phyloP scores from a whole-genome alignment of 192 early-diverging fungal species.

The Coemansia sp. region DNA sequence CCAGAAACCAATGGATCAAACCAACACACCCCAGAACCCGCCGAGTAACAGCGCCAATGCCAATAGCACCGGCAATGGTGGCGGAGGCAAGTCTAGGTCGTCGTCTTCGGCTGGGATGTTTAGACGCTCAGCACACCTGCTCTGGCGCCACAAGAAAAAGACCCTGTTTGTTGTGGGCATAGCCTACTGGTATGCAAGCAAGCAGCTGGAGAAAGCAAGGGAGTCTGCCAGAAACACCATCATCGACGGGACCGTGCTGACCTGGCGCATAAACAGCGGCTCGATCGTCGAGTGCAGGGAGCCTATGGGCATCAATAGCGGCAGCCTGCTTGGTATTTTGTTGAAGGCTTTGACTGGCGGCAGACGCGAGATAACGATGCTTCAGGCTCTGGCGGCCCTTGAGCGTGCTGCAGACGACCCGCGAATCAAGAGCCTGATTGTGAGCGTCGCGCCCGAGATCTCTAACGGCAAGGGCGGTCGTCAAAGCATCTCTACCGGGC shows the following conservation, averaged over 20 bases:
- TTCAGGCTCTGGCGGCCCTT: conserved; percentile 43
- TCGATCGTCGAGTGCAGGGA: conserved; percentile 16
- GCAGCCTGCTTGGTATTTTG: background rate
- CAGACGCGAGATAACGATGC: conserved; percentile 18
- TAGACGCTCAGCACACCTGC: background rate
- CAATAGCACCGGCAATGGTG: background rate
- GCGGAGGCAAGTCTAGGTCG: too few species aligned
- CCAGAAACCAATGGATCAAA: too few species aligned
- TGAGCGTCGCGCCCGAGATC: conserved; percentile 1
- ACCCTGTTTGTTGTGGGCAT: conserved; percentile 6
- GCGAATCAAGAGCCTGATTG: conserved; percentile 30
- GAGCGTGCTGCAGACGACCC: conserved; percentile 53
- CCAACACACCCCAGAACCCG: too few species aligned
- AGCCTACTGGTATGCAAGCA: conserved; percentile 1
- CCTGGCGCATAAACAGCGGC: conserved; percentile 19
- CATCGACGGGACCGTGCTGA: conserved; percentile 10
- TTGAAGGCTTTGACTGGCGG: conserved; percentile 3
- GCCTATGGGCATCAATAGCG: background rate
- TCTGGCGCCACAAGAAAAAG: conserved; percentile 21
- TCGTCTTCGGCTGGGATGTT: too few species aligned
- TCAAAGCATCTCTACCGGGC: conserved; percentile 10
- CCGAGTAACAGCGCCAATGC: too few species aligned
- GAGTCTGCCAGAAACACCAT: background rate
- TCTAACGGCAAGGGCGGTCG: background rate
- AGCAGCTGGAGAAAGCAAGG: background rate